A percentile compares a stretch with the other conserved stretches of the same genome.
These are phyloP conservation scores for Carex arenaria DNA, from an alignment of 202 grass and related monocot genomes.

Conservation along the genomic window DNA sequence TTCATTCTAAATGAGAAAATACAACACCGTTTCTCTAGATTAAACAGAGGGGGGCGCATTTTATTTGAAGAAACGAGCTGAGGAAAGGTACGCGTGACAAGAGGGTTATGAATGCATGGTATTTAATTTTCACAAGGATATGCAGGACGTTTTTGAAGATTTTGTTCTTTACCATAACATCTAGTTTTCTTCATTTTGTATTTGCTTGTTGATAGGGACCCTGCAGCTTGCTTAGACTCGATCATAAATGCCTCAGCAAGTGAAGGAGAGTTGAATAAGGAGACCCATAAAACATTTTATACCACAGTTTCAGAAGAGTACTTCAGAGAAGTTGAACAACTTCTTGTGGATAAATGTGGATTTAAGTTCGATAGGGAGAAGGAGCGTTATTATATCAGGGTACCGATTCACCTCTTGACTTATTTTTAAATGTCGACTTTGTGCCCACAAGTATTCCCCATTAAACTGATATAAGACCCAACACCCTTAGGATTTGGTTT, in stretches of 20 bases:
- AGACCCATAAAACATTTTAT: conserved; percentile 45
- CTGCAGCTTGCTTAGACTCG: conserved; percentile 33
- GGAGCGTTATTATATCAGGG: conserved; percentile 64
- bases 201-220: not conserved
- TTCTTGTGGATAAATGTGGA: conserved; percentile 24
- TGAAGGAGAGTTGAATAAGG: conserved; percentile 34
- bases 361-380: conserved; percentile 42
- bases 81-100: not conserved
- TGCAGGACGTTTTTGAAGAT: not conserved
- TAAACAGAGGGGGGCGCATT: not conserved
- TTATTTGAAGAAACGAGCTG: not conserved
- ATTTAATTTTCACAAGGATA: not conserved
- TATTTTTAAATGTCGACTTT: not conserved
- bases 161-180: not conserved
- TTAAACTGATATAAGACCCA: not conserved
- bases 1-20: too few species aligned
- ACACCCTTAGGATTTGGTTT: not conserved
- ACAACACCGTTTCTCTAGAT: not conserved
- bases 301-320: conserved; percentile 41
- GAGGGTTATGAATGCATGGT: not conserved
- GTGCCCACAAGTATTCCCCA: not conserved
- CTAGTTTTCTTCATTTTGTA: not conserved
- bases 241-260: conserved; percentile 34
- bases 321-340: conserved; percentile 37
- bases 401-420: not conserved